Percentiles rank a stretch among this genome's conserved stretches.
phyloP scores from a whole-genome alignment of 306 rosid genomes.

The Alnus rubra region DNA sequence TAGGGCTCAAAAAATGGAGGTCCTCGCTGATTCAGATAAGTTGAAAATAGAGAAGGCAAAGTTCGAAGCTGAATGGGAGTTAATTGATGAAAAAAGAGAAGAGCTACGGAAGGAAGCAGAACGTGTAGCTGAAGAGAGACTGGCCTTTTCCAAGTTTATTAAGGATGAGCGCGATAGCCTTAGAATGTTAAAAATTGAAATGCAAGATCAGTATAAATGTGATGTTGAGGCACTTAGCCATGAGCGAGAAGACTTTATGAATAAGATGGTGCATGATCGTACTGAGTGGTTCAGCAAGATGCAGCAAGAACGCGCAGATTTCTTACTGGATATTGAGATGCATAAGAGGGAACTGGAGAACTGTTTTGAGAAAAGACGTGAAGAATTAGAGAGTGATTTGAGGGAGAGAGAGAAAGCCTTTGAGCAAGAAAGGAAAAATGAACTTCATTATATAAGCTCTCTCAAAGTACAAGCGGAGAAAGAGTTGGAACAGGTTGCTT shows the following conservation, averaged over 20 bases:
- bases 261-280: slow-evolving; percentile 76
- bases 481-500: slow-evolving; percentile 72
- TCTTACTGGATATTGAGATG: slow-evolving; percentile 73
- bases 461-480: slow-evolving; percentile 71
- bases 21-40: slow-evolving; percentile 73
- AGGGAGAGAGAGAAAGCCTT: slow-evolving; percentile 67
- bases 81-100: slow-evolving; percentile 85
- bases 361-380: slow-evolving; percentile 83
- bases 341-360: slow-evolving; percentile 73
- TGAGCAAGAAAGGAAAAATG: slow-evolving; percentile 76
- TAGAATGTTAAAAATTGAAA: slow-evolving; percentile 61
- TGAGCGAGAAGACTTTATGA: slow-evolving; percentile 88
- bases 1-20: slow-evolving; percentile 73
- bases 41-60: slow-evolving; percentile 80
- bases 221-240: slow-evolving; percentile 62
- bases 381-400: slow-evolving; percentile 82
- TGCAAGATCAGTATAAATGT: slow-evolving; percentile 62
- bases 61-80: slow-evolving; percentile 96
- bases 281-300: slow-evolving; percentile 85
- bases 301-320: slow-evolving; percentile 85
- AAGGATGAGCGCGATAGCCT: slow-evolving; percentile 77
- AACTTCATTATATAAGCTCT: slow-evolving; percentile 54
- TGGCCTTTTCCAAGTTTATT: slow-evolving; percentile 60
- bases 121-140: slow-evolving; percentile 64
- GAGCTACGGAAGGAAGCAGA: slow-evolving; percentile 70